Conservation (phyloP, 2,329 filamentous ascomycete genomes). For the Neofusicoccum umdonicola region DNA sequence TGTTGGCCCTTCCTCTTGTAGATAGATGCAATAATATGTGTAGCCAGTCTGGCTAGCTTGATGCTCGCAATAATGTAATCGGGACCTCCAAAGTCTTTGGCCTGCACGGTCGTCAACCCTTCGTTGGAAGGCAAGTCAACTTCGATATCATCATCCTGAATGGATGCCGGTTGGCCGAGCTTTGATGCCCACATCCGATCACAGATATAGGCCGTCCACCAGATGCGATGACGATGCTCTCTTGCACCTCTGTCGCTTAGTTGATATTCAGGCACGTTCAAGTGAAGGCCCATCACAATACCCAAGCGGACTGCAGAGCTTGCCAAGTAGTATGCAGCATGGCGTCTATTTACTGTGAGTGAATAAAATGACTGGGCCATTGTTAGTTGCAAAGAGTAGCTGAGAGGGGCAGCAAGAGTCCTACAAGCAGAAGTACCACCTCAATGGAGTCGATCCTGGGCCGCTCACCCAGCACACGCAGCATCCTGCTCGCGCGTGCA, state of each 20-base stretch:
- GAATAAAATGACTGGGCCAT: constrained; percentile 44
- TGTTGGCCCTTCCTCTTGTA: constrained; percentile 30
- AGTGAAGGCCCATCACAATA: constrained; percentile 47
- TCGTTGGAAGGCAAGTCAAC: constrained; percentile 43
- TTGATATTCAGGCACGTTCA: constrained; percentile 40
- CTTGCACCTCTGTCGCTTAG: constrained; percentile 35
- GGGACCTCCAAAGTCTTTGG: constrained; percentile 35
- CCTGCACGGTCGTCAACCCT: constrained; percentile 24
- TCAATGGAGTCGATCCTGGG: constrained; percentile 47
- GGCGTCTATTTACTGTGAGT: constrained; percentile 44
- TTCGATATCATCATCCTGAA: constrained; percentile 37
- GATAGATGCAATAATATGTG: constrained; percentile 27
- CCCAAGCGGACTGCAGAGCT: constrained; percentile 46
- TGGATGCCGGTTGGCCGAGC: constrained; percentile 32
- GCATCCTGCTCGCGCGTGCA: constrained; percentile 39
- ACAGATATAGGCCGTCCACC: constrained; percentile 36
- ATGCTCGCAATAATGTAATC: constrained; percentile 41
- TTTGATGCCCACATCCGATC: constrained; percentile 37
- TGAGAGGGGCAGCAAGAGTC: constrained; percentile 15
- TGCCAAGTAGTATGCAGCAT: constrained; percentile 45
- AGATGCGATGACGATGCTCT: constrained; percentile 34
- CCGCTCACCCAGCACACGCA: constrained; percentile 43
- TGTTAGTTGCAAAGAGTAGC: not conserved
- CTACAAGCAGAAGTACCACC: constrained; percentile 44
- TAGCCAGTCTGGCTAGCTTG: constrained; percentile 36